Base-by-base conservation (phyloP, 371 early-diverging fungal genomes). In the Globomyces sp. region DNA sequence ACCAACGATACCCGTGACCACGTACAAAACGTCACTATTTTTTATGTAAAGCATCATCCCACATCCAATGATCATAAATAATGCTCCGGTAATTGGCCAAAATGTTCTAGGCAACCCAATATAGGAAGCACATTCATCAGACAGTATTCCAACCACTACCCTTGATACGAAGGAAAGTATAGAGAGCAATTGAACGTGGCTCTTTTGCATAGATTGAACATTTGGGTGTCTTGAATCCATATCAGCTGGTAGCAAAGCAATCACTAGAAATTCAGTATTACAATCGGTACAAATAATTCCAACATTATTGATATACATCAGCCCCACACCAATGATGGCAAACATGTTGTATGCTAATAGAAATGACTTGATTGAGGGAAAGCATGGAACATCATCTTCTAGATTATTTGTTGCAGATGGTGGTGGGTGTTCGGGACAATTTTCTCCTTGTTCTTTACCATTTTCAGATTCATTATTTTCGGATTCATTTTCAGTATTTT, bases 241-340 rank as follows among this genome's bases (percentile, higher is more conserved):
- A 4, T 53, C 53, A 2, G 49, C 37, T 4, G 68, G 69, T 0
- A 65, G 48, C 13, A 67, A 63, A 34, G 71, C 44, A 37, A 70
- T 55, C 55, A 55, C 55, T 55, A 1, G 40, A 55, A 39, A 39
- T 9, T 39, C 24, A 34, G 2, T 47, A 8, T 34, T 8, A 44
- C 24, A 24, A 24, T 24, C 24, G 44, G 45, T 49, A 36, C 70
- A 58, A 41, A 73, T 42, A 1, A 63, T 53, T 37, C 74, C 74
- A 42, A 73, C 67, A 39, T 62, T 67, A 44, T 67, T 67, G 8
- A 63, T 58, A 42, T 67, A 70, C 65, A 70, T 67, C 36, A 73
- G 50, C n/a, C 70, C 67, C 48, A 57, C 51, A 5, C 70, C 68
- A 34, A 58, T 59, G 3, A 72, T 37, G 2, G 63, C 48, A 34